Base-by-base conservation (phyloP, 768 basidiomycete species). In the Pulveroboletus frians region DNA sequence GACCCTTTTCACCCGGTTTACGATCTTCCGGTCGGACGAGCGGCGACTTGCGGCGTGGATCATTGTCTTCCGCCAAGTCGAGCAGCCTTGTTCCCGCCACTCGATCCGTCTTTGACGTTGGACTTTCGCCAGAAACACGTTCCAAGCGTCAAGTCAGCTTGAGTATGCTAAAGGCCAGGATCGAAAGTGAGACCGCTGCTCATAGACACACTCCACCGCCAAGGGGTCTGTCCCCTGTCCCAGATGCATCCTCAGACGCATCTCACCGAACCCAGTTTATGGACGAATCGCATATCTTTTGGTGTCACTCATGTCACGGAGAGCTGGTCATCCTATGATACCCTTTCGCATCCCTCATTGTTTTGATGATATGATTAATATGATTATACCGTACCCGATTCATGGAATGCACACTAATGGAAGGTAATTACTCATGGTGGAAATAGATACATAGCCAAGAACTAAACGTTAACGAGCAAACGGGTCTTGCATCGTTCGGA, bases 101-200 rank as follows among this genome's bases (percentile, higher is more conserved):
- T 23, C 75, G 84, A 21, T 77, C 83, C 1, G 75, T 81, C 4
- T 79, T 88, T 48, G 88, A 90, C 52, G 77, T 81, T 26, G 78
- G 76, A 43, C 74, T 92, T 41, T 80, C 85, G 7, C 77, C 85
- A 0, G 86, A 89, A 66, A 84, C 85, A 31, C 73, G 79, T 26
- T 89, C 92, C 67, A 91, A 91, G 61, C 84, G 90, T 47, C 79
- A 82, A 58, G 81, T 90, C 57, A 89, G 87, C 68, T 68, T 93
- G 57, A 81, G 84, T 67, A 93, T 94, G 88, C 79, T 94, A 43
- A 92, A 91, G 62, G 90, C 88, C 18, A 81, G 91, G 38, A 93
- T 93, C 58, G 88, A 92, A 52, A 85, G 87, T 63, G 91, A 93
- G 66, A 70, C 76, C 17, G 80, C 76, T 14, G 55, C 57, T 29